Conservation (phyloP, 768 basidiomycete species). For the Phanerochaete sordida region DNA sequence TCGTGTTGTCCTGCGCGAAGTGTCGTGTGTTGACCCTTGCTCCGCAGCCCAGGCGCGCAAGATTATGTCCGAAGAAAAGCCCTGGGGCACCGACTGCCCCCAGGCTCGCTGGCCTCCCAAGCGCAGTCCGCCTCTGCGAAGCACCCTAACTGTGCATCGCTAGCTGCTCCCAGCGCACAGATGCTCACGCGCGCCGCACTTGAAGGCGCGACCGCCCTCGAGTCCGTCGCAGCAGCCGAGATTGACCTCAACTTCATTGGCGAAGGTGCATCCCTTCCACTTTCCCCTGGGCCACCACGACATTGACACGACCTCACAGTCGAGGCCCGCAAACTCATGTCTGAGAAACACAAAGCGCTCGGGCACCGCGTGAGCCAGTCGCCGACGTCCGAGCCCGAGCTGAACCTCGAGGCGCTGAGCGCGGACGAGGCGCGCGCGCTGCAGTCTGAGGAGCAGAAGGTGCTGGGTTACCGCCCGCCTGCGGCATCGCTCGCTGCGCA, state of each 20-base stretch:
- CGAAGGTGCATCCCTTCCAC: conserved; percentile 5
- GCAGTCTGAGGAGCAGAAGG: conserved; percentile 25
- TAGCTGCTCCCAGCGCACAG: background rate
- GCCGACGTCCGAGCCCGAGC: background rate
- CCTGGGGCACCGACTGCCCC: conserved; percentile 26
- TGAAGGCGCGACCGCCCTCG: conserved; percentile 16
- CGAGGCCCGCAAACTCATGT: conserved; percentile 33
- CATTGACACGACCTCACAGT: conserved; percentile 2
- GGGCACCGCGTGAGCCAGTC: conserved; percentile 16
- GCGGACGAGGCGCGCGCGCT: conserved; percentile 20
- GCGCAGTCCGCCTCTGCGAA: conserved; percentile 21
- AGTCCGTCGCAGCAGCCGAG: background rate
- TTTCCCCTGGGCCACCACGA: background rate
- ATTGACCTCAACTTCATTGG: conserved; percentile 17
- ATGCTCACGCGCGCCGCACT: conserved; percentile 15
- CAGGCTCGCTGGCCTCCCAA: conserved; percentile 23
- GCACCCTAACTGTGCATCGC: conserved; percentile 19
- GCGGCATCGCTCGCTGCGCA: conserved; percentile 19
- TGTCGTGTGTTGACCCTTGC: background rate
- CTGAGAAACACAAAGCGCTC: conserved; percentile 32
- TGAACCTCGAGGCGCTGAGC: conserved; percentile 18
- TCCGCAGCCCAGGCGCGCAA: conserved; percentile 19
- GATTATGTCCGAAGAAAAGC: conserved; percentile 26
- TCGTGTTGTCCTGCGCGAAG: background rate
- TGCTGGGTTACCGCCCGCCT: conserved; percentile 22